Percentiles rank a stretch among this genome's conserved stretches.
Conservation (phyloP, 768 basidiomycete genomes). For the Amanita jacksonii region DNA sequence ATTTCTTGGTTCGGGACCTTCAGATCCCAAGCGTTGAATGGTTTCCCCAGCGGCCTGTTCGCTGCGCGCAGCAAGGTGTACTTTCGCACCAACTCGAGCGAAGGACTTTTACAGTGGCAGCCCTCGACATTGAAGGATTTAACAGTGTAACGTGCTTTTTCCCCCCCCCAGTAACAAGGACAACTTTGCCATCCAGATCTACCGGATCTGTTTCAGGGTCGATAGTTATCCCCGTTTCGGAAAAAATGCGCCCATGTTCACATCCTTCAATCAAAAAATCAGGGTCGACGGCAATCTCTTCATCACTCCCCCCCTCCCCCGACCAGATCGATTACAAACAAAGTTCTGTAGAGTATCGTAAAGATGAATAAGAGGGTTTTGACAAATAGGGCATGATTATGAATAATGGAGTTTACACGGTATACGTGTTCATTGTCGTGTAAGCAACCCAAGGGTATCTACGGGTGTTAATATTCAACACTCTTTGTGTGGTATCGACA, state of each 20-base stretch:
- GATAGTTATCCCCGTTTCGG: constrained; percentile 6
- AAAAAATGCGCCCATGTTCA: not conserved
- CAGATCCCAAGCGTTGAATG: constrained; percentile 32
- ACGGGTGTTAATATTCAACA: no score
- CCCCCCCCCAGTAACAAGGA: constrained; percentile 49
- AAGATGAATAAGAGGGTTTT: no score
- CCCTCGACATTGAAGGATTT: constrained; percentile 14
- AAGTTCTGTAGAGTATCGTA: no score
- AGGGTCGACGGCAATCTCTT: no score
- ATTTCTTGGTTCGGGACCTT: constrained; percentile 33
- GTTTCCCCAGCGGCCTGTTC: constrained; percentile 36
- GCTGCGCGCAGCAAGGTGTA: constrained; percentile 47
- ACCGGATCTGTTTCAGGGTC: constrained; percentile 29
- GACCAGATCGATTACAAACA: no score
- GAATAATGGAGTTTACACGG: no score
- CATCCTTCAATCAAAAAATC: no score
- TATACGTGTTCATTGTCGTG: no score
- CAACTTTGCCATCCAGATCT: constrained; percentile 40
- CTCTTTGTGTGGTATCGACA: no score
- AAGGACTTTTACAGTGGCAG: constrained; percentile 42
- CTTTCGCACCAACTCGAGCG: constrained; percentile 43
- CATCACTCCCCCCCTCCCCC: no score
- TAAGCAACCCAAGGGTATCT: no score
- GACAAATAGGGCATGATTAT: no score
- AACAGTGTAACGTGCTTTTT: constrained; percentile 30